These are phyloP conservation scores for Hymenoscyphus salicellus DNA, from an alignment of 2,329 filamentous ascomycete genomes.

Conservation along the genomic window DNA sequence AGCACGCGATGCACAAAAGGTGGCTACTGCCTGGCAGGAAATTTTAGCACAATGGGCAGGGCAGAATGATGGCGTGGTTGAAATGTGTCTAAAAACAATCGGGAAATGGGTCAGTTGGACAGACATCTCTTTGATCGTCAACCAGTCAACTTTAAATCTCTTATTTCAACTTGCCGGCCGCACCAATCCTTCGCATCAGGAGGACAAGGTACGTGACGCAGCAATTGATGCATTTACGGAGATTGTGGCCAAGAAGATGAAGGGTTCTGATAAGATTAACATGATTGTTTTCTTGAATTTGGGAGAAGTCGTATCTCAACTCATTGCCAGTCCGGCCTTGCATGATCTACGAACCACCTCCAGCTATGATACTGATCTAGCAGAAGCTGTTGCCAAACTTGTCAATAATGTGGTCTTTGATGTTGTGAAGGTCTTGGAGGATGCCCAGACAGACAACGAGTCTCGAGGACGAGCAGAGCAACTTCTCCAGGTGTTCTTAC, in stretches of 20 bases:
- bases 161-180: slow-evolving; percentile 86
- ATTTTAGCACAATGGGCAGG: slow-evolving; percentile 71
- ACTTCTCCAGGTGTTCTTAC: slow-evolving; percentile 78
- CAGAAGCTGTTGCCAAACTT: slow-evolving; percentile 90
- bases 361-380: slow-evolving; percentile 91
- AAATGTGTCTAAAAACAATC: slow-evolving; percentile 86
- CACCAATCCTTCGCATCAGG: slow-evolving; percentile 55
- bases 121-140: slow-evolving; percentile 90
- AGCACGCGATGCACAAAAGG: slow-evolving; percentile 80
- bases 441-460: slow-evolving; percentile 56
- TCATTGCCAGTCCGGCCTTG: slow-evolving; percentile 79
- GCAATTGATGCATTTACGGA: slow-evolving; percentile 95
- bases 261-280: slow-evolving; percentile 84
- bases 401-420: slow-evolving; percentile 88
- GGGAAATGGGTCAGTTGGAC: slow-evolving; percentile 99
- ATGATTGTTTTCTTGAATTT: slow-evolving; percentile 91
- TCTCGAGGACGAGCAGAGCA: slow-evolving; percentile 74
- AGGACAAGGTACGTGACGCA: slow-evolving; percentile 82
- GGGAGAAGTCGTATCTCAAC: slow-evolving; percentile 77
- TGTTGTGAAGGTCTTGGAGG: slow-evolving; percentile 81
- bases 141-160: slow-evolving; percentile 78
- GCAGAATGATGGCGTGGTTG: slow-evolving; percentile 69
- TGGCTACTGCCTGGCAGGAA: slow-evolving; percentile 87
- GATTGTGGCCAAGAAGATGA: slow-evolving; percentile 98
- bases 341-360: slow-evolving; percentile 75